These are phyloP conservation scores for Cornus kousa DNA, from an alignment of 148 eudicot species.

Conservation along the genomic window DNA sequence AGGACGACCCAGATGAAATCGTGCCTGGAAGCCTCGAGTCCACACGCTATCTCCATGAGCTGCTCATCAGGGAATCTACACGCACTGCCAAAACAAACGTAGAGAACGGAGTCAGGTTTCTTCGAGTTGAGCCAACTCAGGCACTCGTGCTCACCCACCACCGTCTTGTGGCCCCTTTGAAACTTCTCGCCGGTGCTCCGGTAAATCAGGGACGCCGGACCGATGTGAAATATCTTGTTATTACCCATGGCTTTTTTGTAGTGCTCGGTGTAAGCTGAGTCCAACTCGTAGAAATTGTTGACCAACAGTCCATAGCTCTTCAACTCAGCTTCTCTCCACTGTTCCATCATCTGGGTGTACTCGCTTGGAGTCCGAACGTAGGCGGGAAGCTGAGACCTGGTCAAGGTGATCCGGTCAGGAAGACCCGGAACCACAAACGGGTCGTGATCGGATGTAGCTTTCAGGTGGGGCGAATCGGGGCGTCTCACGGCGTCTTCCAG, in stretches of 20 bases:
- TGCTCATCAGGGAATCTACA: conserved; percentile 9
- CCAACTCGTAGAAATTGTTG: conserved; percentile 17
- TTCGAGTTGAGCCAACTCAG: conserved; percentile 13
- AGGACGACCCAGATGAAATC: conserved; percentile 18
- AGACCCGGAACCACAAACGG: conserved; percentile 8
- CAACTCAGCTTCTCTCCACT: conserved; percentile 17
- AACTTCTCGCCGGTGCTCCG: conserved; percentile 2
- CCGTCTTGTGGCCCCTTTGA: conserved; percentile 8
- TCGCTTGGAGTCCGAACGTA: not conserved
- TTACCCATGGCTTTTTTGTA: not conserved
- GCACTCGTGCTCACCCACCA: not conserved
- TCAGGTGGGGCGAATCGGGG: not conserved
- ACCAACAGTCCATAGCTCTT: conserved; percentile 17
- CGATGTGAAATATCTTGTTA: conserved; percentile 1
- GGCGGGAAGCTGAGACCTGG: conserved; percentile 16
- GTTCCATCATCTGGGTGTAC: conserved; percentile 1
- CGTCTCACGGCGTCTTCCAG: conserved; percentile 3
- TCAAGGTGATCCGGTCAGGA: conserved; percentile 12
- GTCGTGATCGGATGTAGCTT: not conserved
- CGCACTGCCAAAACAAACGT: conserved; percentile 10
- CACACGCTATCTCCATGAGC: conserved; percentile 18
- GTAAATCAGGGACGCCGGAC: conserved; percentile 9
- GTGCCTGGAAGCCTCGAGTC: conserved; percentile 1
- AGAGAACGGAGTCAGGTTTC: conserved; percentile 13
- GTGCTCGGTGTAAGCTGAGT: conserved; percentile 14